A percentile compares a stretch with the other conserved stretches of the same genome.
These are phyloP conservation scores for Mycosphaerelloides madeirae DNA, from an alignment of 2,329 filamentous ascomycete species.

Conservation along the genomic window DNA sequence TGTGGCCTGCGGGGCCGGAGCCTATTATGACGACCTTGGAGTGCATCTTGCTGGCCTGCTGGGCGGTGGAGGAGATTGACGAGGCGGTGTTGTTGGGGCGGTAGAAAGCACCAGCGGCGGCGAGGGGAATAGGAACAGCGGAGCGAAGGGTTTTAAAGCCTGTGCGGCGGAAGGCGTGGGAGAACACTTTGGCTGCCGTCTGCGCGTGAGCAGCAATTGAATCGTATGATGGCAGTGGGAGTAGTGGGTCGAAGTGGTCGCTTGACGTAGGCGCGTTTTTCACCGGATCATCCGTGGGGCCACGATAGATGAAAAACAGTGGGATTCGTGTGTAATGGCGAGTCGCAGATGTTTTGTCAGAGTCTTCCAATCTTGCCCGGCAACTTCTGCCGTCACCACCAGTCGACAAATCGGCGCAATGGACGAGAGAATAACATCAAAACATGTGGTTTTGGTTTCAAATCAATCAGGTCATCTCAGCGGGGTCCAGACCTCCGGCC, in stretches of 20 bases:
- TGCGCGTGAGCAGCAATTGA: too few species aligned
- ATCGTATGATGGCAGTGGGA: not conserved
- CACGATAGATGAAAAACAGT: not conserved
- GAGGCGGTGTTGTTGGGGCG: constrained; percentile 34
- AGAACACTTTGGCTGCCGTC: constrained; percentile 72
- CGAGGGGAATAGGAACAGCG: constrained; percentile 65
- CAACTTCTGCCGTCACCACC: not conserved
- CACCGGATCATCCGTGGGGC: too few species aligned
- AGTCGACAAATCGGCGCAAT: too few species aligned
- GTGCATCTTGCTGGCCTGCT: constrained; percentile 66
- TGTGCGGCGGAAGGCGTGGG: constrained; percentile 69
- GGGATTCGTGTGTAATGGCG: not conserved
- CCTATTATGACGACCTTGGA: constrained; percentile 74
- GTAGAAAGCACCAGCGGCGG: constrained; percentile 66
- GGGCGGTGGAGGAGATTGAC: constrained; percentile 23
- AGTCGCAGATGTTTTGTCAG: not conserved
- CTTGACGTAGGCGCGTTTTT: not conserved
- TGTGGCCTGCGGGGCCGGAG: constrained; percentile 96
- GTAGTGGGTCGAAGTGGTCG: not conserved
- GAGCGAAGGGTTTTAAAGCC: constrained; percentile 62
- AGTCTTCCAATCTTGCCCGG: not conserved
- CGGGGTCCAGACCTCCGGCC: too few species aligned
- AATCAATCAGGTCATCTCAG: too few species aligned
- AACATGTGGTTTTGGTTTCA: too few species aligned
- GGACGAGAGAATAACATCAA: too few species aligned